phyloP scores from a whole-genome alignment of 1,139 yeast genomes.

The Hansenula lynferdii region DNA sequence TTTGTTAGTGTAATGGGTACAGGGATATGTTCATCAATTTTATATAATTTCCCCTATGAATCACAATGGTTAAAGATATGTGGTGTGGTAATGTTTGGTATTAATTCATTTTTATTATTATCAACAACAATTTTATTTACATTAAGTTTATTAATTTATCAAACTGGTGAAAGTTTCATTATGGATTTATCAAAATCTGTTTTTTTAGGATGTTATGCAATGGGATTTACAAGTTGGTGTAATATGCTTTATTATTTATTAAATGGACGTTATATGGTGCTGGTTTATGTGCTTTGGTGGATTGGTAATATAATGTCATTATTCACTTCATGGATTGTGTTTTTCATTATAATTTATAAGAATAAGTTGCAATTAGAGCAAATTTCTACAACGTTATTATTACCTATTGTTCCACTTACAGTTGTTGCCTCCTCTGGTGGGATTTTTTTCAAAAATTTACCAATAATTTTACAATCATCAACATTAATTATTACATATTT shows the following conservation, averaged over 20 bases:
- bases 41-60: constrained; percentile 61
- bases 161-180: constrained; percentile 31
- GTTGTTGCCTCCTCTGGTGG: constrained; percentile 71
- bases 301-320: constrained; percentile 48
- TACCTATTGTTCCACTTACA: constrained; percentile 74
- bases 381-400: constrained; percentile 29
- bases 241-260: constrained; percentile 37
- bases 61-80: constrained; percentile 55
- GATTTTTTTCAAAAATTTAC: constrained; percentile 41
- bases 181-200: constrained; percentile 45
- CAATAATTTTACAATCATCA: constrained; percentile 39
- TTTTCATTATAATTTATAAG: constrained; percentile 40
- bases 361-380: constrained; percentile 25
- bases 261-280: constrained; percentile 33
- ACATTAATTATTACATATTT: constrained; percentile 51
- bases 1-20: constrained; percentile 83
- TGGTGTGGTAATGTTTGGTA: constrained; percentile 54
- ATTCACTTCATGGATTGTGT: constrained; percentile 50
- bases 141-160: constrained; percentile 34
- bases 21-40: constrained; percentile 60
- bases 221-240: constrained; percentile 69
- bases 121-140: constrained; percentile 34
- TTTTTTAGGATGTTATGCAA: constrained; percentile 72
- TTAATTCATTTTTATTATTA: constrained; percentile 46
- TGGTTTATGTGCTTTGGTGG: constrained; percentile 67